Evolutionary conservation across 371 early-diverging fungal species (phyloP).

Genomic region (Batkoa obscura): DNA sequence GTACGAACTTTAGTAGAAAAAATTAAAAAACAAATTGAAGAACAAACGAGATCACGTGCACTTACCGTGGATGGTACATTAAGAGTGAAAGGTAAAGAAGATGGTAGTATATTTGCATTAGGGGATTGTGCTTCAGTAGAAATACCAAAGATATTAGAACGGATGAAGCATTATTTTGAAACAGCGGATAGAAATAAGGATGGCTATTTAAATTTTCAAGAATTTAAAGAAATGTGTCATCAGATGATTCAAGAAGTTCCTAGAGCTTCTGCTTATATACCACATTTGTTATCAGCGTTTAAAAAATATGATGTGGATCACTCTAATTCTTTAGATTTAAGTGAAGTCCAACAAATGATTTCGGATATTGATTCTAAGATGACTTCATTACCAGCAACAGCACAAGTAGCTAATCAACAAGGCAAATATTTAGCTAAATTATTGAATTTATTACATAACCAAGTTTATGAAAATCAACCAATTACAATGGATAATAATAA

Average conservation of each 20-base stretch:
- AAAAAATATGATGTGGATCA: slow-evolving; percentile 35
- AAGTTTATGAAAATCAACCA: too few species aligned
- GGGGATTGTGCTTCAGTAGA: slow-evolving; percentile 76
- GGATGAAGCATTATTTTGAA: slow-evolving; percentile 27
- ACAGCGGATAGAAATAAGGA: slow-evolving; percentile 29
- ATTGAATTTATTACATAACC: too few species aligned
- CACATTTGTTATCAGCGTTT: slow-evolving; percentile 24
- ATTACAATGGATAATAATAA: too few species aligned
- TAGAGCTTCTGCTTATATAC: slow-evolving; percentile 29
- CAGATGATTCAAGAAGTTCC: slow-evolving; percentile 24
- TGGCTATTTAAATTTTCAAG: slow-evolving; percentile 21
- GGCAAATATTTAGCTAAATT: slow-evolving; percentile 40
- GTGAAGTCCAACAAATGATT: slow-evolving; percentile 33
- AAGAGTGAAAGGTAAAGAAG: slow-evolving; percentile 37
- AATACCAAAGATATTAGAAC: slow-evolving; percentile 36
- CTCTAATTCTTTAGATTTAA: slow-evolving; percentile 30
- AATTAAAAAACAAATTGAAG: slow-evolving; percentile 27
- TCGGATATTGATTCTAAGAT: slow-evolving; percentile 36
- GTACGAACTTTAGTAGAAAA: slow-evolving; percentile 11
- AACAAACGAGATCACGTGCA: slow-evolving; percentile 37
- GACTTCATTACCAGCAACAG: slow-evolving; percentile 65
- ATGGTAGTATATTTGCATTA: slow-evolving; percentile 53
- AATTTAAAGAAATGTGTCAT: slow-evolving; percentile 20
- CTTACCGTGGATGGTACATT: slow-evolving; percentile 48
- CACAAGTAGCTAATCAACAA: slow-evolving; percentile 79